Evolutionary conservation across 2,329 filamentous ascomycete genomes (phyloP).

Genomic region (Metarhizium humberi): DNA sequence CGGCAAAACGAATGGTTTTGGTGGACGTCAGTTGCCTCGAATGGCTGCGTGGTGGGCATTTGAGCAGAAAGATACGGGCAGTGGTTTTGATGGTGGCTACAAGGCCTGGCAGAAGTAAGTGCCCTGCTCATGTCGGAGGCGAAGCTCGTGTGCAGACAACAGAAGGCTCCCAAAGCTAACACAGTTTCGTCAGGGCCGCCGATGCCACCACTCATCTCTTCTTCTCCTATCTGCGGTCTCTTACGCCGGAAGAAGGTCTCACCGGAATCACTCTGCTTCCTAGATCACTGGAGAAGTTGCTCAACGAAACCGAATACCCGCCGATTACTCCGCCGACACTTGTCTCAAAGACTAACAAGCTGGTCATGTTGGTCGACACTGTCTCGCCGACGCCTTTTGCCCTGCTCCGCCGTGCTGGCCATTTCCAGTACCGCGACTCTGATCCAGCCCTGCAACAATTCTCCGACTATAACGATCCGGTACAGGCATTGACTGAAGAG

Average conservation of each 20-base stretch:
- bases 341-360: slow-evolving; percentile 73
- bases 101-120: slow-evolving; percentile 72
- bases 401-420: slow-evolving; percentile 77
- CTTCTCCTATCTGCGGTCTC: slow-evolving; percentile 89
- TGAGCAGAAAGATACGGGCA: slow-evolving; percentile 76
- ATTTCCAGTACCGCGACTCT: slow-evolving; percentile 91
- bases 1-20: slow-evolving; percentile 85
- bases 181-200: slow-evolving; percentile 54
- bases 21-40: slow-evolving; percentile 85
- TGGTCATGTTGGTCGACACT: slow-evolving; percentile 92
- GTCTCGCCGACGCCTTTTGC: slow-evolving; percentile 94
- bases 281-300: slow-evolving; percentile 79
- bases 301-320: slow-evolving; percentile 91
- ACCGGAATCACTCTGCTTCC: slow-evolving; percentile 80
- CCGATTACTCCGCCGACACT: slow-evolving; percentile 69
- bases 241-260: slow-evolving; percentile 69
- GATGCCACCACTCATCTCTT: slow-evolving; percentile 96
- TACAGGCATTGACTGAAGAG: slow-evolving; percentile 83
- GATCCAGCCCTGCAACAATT: slow-evolving; percentile 79
- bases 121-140: too few relatives aligned
- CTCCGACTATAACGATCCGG: slow-evolving; percentile 80
- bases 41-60: slow-evolving; percentile 99
- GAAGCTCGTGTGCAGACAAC: background rate
- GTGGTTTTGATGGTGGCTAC: slow-evolving; percentile 92
- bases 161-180: background rate